Conservation (phyloP, 768 basidiomycete species). For the Suillus discolor region DNA sequence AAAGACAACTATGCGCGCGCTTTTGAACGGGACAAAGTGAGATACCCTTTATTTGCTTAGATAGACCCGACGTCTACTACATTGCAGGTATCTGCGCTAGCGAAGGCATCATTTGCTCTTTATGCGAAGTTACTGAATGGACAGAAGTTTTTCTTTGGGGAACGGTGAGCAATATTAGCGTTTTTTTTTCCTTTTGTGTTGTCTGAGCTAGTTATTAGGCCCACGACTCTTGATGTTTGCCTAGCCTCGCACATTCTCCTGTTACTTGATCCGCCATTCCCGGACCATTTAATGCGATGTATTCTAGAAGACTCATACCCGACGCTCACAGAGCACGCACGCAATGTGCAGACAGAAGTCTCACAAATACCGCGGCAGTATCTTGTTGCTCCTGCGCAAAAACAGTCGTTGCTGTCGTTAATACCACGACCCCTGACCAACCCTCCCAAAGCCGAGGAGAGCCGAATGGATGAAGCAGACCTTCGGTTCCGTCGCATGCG, state of each 20-base stretch:
- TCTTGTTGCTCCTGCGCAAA: slow-evolving; percentile 20
- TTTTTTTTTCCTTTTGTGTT: not conserved
- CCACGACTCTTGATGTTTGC: slow-evolving; percentile 62
- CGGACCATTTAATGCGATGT: slow-evolving; percentile 58
- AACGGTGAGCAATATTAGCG: slow-evolving; percentile 40
- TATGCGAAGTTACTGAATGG: slow-evolving; percentile 57
- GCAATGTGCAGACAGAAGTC: slow-evolving; percentile 42
- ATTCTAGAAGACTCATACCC: slow-evolving; percentile 61
- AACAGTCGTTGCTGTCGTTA: slow-evolving; percentile 42
- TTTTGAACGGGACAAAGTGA: slow-evolving; percentile 66
- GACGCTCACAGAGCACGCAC: slow-evolving; percentile 58
- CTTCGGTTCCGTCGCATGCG: slow-evolving; percentile 48
- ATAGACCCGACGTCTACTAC: not conserved
- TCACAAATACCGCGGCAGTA: slow-evolving; percentile 29
- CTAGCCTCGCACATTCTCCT: slow-evolving; percentile 72
- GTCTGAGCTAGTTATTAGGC: slow-evolving; percentile 38
- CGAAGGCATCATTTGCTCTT: slow-evolving; percentile 56
- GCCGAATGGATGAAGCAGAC: slow-evolving; percentile 41
- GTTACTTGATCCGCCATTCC: slow-evolving; percentile 58
- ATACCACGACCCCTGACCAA: slow-evolving; percentile 33
- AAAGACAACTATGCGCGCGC: slow-evolving; percentile 48
- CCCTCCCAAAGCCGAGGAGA: slow-evolving; percentile 14
- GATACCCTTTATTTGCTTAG: not conserved
- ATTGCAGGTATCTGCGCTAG: slow-evolving; percentile 55
- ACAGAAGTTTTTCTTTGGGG: slow-evolving; percentile 52